These are phyloP conservation scores for Pleurotus cornucopiae DNA, from an alignment of 768 basidiomycete species.

Conservation along the genomic window DNA sequence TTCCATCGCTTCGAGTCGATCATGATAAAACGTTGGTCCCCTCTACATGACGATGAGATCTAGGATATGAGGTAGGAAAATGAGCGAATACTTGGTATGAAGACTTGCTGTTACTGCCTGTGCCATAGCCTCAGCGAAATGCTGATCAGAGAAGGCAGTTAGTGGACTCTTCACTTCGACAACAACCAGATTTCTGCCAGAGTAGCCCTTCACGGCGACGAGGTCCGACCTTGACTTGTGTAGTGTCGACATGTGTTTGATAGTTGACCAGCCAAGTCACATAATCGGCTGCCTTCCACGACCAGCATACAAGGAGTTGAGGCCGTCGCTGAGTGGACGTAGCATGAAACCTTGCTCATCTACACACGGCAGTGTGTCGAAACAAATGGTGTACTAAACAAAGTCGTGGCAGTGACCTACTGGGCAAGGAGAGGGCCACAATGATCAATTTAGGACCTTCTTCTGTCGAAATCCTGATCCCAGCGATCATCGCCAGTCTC, in stretches of 20 bases:
- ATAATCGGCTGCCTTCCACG: no score
- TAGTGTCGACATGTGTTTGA: neutral
- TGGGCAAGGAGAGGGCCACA: no score
- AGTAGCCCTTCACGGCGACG: neutral
- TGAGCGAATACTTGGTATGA: neutral
- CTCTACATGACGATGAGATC: neutral
- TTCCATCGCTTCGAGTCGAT: neutral
- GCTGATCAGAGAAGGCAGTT: neutral
- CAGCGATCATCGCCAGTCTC: no score
- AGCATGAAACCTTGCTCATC: no score
- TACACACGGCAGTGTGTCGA: no score
- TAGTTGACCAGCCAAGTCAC: no score
- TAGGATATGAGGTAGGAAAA: neutral
- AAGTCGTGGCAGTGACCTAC: no score
- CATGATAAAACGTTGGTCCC: neutral
- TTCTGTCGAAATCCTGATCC: no score
- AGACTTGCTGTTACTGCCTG: neutral
- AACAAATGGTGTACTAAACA: no score
- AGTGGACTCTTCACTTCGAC: neutral
- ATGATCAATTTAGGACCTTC: no score
- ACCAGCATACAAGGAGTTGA: no score
- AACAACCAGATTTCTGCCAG: neutral
- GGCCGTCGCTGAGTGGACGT: no score
- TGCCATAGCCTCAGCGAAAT: neutral
- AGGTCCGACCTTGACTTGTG: neutral